Evolutionary conservation across 2,329 filamentous ascomycete species (phyloP).

Genomic region (Chalaropsis ovoidea): DNA sequence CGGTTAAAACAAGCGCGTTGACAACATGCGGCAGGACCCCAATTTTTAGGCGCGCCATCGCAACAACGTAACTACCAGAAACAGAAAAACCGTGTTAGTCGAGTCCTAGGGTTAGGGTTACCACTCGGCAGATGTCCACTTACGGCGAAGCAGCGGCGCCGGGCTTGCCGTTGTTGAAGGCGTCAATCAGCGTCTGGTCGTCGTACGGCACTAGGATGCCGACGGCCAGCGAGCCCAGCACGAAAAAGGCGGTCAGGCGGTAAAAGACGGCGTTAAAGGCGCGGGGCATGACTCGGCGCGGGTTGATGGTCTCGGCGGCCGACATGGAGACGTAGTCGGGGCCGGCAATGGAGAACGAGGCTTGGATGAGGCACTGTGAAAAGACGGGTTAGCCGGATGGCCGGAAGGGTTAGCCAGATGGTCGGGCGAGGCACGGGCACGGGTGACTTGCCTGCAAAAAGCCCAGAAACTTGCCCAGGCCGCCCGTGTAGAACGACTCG

Average conservation of each 20-base stretch:
- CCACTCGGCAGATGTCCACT: constrained; percentile 9
- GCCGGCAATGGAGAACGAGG: constrained; percentile 57
- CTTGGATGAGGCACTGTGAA: constrained; percentile 61
- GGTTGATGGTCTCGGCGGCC: constrained; percentile 62
- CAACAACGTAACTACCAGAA: constrained; percentile 39
- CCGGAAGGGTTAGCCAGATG: too few species aligned
- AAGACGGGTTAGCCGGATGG: not conserved
- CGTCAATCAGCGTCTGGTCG: constrained; percentile 50
- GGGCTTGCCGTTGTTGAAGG: constrained; percentile 48
- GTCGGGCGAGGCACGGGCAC: too few species aligned
- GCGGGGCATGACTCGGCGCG: constrained; percentile 56
- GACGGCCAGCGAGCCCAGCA: constrained; percentile 61
- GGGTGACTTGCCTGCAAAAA: constrained; percentile 38
- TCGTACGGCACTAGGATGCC: constrained; percentile 63
- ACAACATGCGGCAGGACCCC: constrained; percentile 57
- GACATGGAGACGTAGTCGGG: constrained; percentile 60
- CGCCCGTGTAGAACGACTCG: constrained; percentile 52
- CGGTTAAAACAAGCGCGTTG: constrained; percentile 60
- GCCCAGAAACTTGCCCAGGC: constrained; percentile 62
- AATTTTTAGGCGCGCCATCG: constrained; percentile 58
- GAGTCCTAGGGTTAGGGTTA: not conserved
- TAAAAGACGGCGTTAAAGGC: constrained; percentile 74
- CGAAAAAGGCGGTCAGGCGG: constrained; percentile 64
- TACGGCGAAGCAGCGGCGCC: constrained; percentile 60
- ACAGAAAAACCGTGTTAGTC: constrained; percentile 6